Conservation (phyloP, 331 rosid genomes). For the Pyrus hybrid region DNA sequence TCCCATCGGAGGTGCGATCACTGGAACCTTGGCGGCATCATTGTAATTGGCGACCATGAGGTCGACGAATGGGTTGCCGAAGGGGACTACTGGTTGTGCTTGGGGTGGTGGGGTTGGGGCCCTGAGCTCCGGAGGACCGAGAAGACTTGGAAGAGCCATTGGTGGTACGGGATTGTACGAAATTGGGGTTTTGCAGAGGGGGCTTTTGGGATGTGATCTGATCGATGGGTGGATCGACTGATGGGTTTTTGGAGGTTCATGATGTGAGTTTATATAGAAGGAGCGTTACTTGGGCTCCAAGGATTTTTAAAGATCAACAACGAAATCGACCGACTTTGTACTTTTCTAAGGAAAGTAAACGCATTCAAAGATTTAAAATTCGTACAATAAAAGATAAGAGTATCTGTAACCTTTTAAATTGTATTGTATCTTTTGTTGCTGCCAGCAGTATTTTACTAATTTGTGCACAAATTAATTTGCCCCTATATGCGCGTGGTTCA, state of each 20-base stretch:
- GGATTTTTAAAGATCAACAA: neutral
- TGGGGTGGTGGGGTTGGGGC: neutral
- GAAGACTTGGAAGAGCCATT: slow-evolving; percentile 1
- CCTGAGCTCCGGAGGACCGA: neutral
- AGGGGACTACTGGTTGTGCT: neutral
- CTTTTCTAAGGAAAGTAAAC: too few relatives aligned
- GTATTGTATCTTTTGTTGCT: too few relatives aligned
- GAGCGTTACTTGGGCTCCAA: neutral
- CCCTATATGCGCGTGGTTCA: too few relatives aligned
- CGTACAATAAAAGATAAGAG: too few relatives aligned
- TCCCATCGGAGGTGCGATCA: neutral
- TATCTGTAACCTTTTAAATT: too few relatives aligned
- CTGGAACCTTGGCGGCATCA: neutral
- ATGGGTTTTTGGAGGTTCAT: too few relatives aligned
- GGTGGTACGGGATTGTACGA: too few relatives aligned
- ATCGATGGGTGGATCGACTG: neutral
- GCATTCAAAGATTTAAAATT: too few relatives aligned
- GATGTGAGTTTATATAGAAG: neutral
- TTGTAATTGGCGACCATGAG: slow-evolving; percentile 28
- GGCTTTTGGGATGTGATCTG: neutral
- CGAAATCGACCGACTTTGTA: neutral
- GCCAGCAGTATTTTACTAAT: too few relatives aligned
- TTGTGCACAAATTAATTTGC: too few relatives aligned
- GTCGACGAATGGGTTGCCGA: slow-evolving; percentile 9
- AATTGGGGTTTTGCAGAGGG: neutral